Base-by-base conservation (phyloP, 768 basidiomycete species). In the Trametes villosa region DNA sequence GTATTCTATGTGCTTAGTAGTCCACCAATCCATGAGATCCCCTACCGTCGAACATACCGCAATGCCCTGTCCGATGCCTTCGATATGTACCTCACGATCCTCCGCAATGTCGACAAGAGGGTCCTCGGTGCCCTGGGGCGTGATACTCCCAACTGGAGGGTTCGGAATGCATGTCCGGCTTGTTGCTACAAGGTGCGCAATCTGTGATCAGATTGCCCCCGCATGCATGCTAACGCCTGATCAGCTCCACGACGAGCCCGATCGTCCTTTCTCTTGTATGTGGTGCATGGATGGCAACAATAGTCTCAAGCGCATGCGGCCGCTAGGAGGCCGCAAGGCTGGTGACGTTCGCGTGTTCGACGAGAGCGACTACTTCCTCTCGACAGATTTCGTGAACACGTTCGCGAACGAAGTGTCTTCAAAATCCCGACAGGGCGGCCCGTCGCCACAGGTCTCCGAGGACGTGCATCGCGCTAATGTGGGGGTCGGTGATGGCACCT, bases 11-110 rank as follows among this genome's bases (percentile, higher is more conserved):
- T 9, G 34, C 24, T 5, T 17, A 36, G 15, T 7, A 47, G 15
- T 34, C n/a, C 20, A 30, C 15, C n/a, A 45, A 11, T 20, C 42
- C 9, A 36, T 8, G 8, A 76, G 71, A 63, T 70, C 0, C 64
- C 72, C 4, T 77, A 74, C 55, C 57, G 48, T 9, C 66, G 55
- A 9, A 44, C 31, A 4, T 68, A 66, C 51, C 65, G 71, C 5
- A 58, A 46, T 1, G 52, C 66, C n/a, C 65, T 81, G 22, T 65
- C 72, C 1, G 65, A 72, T 22, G 65, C 75, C 11, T 78, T 74
- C 52, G 76, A 80, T 53, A 47, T 72, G 0, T 80, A 77, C 58
- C 70, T 79, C 9, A 27, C 52, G 0, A 72, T 78, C 3, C 52
- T 50, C 0, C 58, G 61, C 0, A 11, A 2, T 0, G 67, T 77